These are phyloP conservation scores for Sechiopsis laciniata DNA, from an alignment of 306 rosid species.

Conservation along the genomic window DNA sequence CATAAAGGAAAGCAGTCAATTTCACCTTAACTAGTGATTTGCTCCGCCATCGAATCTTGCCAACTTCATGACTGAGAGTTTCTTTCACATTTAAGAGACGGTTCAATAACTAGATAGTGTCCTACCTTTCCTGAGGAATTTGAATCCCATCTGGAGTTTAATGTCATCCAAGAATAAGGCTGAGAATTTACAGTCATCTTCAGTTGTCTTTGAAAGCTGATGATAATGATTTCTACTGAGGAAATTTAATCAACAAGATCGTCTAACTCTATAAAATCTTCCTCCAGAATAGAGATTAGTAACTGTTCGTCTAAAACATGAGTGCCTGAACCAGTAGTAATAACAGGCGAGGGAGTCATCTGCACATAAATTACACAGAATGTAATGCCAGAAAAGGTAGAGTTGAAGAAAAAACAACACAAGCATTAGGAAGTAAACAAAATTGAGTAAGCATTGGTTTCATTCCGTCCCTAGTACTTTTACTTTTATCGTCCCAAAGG, in stretches of 20 bases:
- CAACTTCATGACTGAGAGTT: constrained; percentile 26
- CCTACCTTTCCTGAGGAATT: constrained; percentile 28
- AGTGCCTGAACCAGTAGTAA: constrained; percentile 20
- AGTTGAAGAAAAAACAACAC: too few species aligned
- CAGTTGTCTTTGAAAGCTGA: constrained; percentile 23
- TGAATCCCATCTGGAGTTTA: constrained; percentile 26
- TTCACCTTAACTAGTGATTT: constrained; percentile 37
- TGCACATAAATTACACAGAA: constrained; percentile 30
- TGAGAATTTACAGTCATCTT: constrained; percentile 23
- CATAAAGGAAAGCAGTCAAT: constrained; percentile 19
- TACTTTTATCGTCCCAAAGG: too few species aligned
- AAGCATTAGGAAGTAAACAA: not conserved
- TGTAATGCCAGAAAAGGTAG: not conserved
- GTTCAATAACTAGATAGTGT: constrained; percentile 25
- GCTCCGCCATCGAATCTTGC: constrained; percentile 34
- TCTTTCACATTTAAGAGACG: constrained; percentile 21
- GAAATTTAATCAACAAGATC: constrained; percentile 41
- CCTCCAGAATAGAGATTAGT: constrained; percentile 37
- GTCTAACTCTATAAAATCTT: constrained; percentile 55
- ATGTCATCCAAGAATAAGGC: constrained; percentile 31
- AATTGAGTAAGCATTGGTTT: not conserved
- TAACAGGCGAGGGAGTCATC: constrained; percentile 27
- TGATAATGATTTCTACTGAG: constrained; percentile 1
- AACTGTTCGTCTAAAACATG: constrained; percentile 26
- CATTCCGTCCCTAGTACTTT: not conserved